phyloP scores from a whole-genome alignment of 768 basidiomycete genomes.

The Trametes meyenii region DNA sequence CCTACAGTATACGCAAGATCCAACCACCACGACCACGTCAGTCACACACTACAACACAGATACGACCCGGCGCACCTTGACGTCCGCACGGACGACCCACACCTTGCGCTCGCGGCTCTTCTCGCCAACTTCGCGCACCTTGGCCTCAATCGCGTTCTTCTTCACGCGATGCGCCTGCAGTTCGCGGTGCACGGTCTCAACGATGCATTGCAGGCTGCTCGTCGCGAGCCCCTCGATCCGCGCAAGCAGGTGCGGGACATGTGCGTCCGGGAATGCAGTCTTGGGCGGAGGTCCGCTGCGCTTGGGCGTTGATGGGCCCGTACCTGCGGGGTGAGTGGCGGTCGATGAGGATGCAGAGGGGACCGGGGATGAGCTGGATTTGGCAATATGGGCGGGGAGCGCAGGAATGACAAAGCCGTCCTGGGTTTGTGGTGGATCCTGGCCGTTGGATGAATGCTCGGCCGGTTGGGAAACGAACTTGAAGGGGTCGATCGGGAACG shows the following conservation, averaged over 20 bases:
- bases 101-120: slow-evolving; percentile 73
- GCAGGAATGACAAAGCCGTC: slow-evolving; percentile 49
- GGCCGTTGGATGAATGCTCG: slow-evolving; percentile 39
- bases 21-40: not conserved
- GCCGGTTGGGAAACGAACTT: slow-evolving; percentile 59
- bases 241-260: slow-evolving; percentile 61
- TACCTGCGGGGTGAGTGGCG: slow-evolving; percentile 15
- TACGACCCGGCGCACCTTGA: slow-evolving; percentile 24
- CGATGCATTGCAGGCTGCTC: slow-evolving; percentile 62
- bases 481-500: slow-evolving; percentile 78
- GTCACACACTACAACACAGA: not conserved
- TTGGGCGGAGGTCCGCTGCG: slow-evolving; percentile 42
- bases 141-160: slow-evolving; percentile 83
- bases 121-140: slow-evolving; percentile 74
- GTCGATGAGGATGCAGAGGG: slow-evolving; percentile 9
- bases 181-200: slow-evolving; percentile 74
- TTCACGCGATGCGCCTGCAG: slow-evolving; percentile 71
- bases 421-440: slow-evolving; percentile 28
- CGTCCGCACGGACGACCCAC: slow-evolving; percentile 66
- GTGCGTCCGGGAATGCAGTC: slow-evolving; percentile 67
- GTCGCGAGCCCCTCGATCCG: slow-evolving; percentile 65
- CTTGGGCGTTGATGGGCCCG: slow-evolving; percentile 32
- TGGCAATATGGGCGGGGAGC: slow-evolving; percentile 25
- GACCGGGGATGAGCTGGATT: slow-evolving; percentile 1
- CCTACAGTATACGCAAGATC: slow-evolving; percentile 1